A percentile compares a stretch with the other conserved stretches of the same genome.
Conservation (phyloP, 306 rosid genomes). For the Ziziphus jujuba region DNA sequence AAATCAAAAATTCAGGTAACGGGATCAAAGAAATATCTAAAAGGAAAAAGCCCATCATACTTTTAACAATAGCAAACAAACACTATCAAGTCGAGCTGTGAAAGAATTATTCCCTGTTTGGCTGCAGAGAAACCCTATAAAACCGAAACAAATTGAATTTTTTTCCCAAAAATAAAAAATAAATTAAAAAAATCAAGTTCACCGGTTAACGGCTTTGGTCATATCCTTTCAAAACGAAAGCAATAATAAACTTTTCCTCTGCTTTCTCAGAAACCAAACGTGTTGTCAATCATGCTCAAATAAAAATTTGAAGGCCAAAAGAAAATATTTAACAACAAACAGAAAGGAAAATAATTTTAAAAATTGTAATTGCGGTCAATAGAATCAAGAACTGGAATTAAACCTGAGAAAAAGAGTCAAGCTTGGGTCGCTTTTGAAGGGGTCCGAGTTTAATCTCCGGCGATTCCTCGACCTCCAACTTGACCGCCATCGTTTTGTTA, state of each 20-base stretch:
- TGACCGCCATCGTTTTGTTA: conserved; percentile 41
- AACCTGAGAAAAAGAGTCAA: conserved; percentile 44
- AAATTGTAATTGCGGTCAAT: not conserved
- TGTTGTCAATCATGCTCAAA: not conserved
- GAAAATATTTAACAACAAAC: too few species aligned
- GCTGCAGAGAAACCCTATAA: not conserved
- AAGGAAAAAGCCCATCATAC: not conserved
- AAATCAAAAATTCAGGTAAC: too few species aligned
- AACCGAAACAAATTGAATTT: not conserved
- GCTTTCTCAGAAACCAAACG: conserved; percentile 7
- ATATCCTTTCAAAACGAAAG: not conserved
- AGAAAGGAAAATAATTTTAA: not conserved
- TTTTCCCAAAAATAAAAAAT: not conserved
- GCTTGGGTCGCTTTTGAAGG: conserved; percentile 52
- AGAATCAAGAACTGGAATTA: not conserved
- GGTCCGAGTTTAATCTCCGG: conserved; percentile 26
- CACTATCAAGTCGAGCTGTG: not conserved
- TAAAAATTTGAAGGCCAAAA: too few species aligned
- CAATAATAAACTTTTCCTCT: not conserved
- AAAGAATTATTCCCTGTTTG: not conserved
- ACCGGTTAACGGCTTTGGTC: not conserved
- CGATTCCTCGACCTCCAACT: conserved; percentile 49
- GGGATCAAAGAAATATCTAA: not conserved
- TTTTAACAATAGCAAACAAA: not conserved
- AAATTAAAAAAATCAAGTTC: not conserved